Percentiles rank a stretch among this genome's conserved stretches.
Evolutionary conservation across 2,329 filamentous ascomycete species (phyloP).

Genomic region (Botrytis elliptica): DNA sequence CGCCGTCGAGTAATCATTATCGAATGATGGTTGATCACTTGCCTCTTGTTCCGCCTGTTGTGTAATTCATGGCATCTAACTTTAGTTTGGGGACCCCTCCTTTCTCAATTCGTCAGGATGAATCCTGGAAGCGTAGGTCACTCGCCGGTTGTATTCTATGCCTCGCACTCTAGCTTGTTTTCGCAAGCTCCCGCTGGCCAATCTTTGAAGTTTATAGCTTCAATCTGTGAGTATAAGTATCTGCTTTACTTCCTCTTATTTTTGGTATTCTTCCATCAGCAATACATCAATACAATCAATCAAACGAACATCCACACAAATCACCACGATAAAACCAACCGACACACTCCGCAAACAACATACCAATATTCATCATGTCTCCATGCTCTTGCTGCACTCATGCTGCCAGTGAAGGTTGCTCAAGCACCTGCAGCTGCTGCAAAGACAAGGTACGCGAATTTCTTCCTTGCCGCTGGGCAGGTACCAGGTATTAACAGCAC

Average conservation of each 20-base stretch:
- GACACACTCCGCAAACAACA: background rate
- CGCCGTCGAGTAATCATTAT: background rate
- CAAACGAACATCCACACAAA: background rate
- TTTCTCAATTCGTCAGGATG: constrained; percentile 2
- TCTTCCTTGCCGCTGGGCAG: background rate
- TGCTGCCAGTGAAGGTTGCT: constrained; percentile 5
- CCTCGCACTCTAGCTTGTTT: background rate
- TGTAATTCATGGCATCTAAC: background rate
- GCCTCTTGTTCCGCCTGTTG: background rate
- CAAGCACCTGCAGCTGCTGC: constrained; percentile 10
- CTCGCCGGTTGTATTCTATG: background rate
- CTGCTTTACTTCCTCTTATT: background rate
- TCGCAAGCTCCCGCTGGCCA: background rate
- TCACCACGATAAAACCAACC: background rate
- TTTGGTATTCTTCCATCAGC: background rate
- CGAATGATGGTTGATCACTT: constrained; percentile 6
- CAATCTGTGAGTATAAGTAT: background rate
- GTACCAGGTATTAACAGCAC: background rate
- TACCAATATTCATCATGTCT: background rate
- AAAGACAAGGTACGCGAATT: constrained; percentile 4
- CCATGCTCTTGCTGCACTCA: constrained; percentile 17
- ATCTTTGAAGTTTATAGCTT: background rate
- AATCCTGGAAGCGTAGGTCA: background rate
- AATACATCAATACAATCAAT: background rate
- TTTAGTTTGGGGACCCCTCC: background rate